These are phyloP conservation scores for Moniliella sp. DNA, from an alignment of 1,284 basidiomycete genomes.

Conservation along the genomic window DNA sequence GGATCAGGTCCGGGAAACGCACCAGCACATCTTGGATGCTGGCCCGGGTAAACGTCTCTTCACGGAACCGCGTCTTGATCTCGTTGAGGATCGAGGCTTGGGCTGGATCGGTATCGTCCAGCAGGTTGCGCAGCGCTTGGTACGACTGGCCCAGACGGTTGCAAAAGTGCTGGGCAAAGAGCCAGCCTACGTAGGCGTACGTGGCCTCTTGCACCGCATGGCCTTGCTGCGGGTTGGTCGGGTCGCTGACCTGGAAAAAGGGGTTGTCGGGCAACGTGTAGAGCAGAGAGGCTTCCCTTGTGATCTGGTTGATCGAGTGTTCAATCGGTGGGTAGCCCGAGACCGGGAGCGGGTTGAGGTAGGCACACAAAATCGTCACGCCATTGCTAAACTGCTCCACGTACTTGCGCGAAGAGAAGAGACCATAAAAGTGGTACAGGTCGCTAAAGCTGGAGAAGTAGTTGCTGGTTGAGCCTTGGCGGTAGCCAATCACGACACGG, in stretches of 20 bases:
- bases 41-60: constrained; percentile 97
- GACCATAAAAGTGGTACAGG: constrained; percentile 74
- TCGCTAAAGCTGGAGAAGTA: constrained; percentile 78
- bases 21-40: constrained; percentile 52
- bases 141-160: constrained; percentile 34
- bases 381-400: constrained; percentile 95
- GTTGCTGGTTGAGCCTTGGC: constrained; percentile 62
- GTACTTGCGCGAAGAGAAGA: constrained; percentile 84
- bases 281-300: constrained; percentile 83
- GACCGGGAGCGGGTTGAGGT: constrained; percentile 25
- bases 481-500: constrained; percentile 86
- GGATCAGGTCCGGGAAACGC: constrained; percentile 23
- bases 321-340: constrained; percentile 23
- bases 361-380: constrained; percentile 64
- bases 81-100: constrained; percentile 84
- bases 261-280: constrained; percentile 91
- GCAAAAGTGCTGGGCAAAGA: constrained; percentile 33
- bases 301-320: constrained; percentile 39
- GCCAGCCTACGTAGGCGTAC: constrained; percentile 58
- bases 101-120: constrained; percentile 69
- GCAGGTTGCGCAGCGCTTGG: constrained; percentile 37
- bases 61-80: constrained; percentile 87
- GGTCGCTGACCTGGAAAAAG: constrained; percentile 61
- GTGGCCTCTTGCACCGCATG: constrained; percentile 96
- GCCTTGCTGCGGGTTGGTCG: constrained; percentile 30